A percentile compares a stretch with the other conserved stretches of the same genome.
phyloP scores from a whole-genome alignment of 768 basidiomycete species.

The Pleurotus salmoneostramineus region DNA sequence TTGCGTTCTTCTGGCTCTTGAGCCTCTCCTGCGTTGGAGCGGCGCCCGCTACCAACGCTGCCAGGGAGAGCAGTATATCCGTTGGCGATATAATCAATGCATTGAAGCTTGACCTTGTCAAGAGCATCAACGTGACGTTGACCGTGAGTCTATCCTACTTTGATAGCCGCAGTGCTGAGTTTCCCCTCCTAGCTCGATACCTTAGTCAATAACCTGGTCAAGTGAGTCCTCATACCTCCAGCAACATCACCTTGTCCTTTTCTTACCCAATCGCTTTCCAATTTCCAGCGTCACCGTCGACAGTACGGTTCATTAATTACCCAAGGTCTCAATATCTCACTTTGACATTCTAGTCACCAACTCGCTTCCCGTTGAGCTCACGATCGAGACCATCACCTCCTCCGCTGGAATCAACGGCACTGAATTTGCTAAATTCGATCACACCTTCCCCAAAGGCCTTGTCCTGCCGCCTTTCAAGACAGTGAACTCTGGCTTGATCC shows the following conservation, averaged over 20 bases:
- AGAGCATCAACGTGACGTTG: conserved; percentile 31
- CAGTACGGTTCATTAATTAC: conserved; percentile 17
- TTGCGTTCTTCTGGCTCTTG: conserved; percentile 20
- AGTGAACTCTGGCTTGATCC: conserved; percentile 55
- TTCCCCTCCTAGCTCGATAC: conserved; percentile 26
- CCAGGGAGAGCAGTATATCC: conserved; percentile 13
- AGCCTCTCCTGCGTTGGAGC: conserved; percentile 19
- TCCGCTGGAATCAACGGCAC: conserved; percentile 49
- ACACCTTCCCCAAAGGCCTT: conserved; percentile 49
- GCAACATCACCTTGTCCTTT: not conserved
- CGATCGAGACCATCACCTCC: conserved; percentile 36
- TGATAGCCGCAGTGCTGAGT: not conserved
- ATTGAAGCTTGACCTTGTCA: conserved; percentile 35
- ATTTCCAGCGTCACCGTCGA: conserved; percentile 30
- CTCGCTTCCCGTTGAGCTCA: conserved; percentile 41
- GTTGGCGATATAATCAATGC: conserved; percentile 38
- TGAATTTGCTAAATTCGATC: conserved; percentile 55
- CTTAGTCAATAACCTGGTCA: conserved; percentile 29
- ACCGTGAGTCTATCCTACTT: conserved; percentile 24
- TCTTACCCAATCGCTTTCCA: not conserved
- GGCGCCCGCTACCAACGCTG: conserved; percentile 13
- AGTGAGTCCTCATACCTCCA: conserved; percentile 18
- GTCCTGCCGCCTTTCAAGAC: conserved; percentile 45
- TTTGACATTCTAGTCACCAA: conserved; percentile 28
- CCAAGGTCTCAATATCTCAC: not conserved